Conservation (phyloP, 768 basidiomycete species). For the Pisolithus orientalis region DNA sequence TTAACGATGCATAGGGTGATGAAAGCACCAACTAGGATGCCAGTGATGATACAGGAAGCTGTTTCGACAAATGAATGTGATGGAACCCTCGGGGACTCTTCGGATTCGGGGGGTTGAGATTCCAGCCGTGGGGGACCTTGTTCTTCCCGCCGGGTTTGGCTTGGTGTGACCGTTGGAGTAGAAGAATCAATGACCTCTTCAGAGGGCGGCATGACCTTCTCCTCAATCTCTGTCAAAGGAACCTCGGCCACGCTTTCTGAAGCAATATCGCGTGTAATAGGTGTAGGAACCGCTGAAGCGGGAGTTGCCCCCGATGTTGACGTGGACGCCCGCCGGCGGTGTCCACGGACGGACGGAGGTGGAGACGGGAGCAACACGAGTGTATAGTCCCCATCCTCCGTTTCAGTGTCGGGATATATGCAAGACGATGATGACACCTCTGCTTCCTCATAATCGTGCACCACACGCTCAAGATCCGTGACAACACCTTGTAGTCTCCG, state of each 20-base stretch:
- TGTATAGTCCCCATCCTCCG: slow-evolving; percentile 5
- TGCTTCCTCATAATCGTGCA: slow-evolving; percentile 34
- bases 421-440: slow-evolving; percentile 21
- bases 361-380: slow-evolving; percentile 13
- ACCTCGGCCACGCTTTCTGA: background rate
- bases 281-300: background rate
- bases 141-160: slow-evolving; percentile 10
- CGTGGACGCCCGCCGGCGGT: background rate
- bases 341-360: slow-evolving; percentile 14
- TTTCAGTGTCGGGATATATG: slow-evolving; percentile 14
- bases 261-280: slow-evolving; percentile 3
- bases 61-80: slow-evolving; percentile 25
- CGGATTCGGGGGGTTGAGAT: slow-evolving; percentile 2
- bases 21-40: slow-evolving; percentile 55
- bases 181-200: slow-evolving; percentile 15
- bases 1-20: slow-evolving; percentile 47
- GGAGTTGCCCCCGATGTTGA: slow-evolving; percentile 1
- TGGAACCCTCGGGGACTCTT: slow-evolving; percentile 13
- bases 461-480: slow-evolving; percentile 41
- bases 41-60: slow-evolving; percentile 47
- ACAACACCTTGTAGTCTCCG: slow-evolving; percentile 44
- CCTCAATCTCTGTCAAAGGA: slow-evolving; percentile 1
- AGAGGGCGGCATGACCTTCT: background rate
- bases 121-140: slow-evolving; percentile 7
- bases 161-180: slow-evolving; percentile 22